Conservation (phyloP, 2,329 filamentous ascomycete genomes). For the Triangularia verruculosa region DNA sequence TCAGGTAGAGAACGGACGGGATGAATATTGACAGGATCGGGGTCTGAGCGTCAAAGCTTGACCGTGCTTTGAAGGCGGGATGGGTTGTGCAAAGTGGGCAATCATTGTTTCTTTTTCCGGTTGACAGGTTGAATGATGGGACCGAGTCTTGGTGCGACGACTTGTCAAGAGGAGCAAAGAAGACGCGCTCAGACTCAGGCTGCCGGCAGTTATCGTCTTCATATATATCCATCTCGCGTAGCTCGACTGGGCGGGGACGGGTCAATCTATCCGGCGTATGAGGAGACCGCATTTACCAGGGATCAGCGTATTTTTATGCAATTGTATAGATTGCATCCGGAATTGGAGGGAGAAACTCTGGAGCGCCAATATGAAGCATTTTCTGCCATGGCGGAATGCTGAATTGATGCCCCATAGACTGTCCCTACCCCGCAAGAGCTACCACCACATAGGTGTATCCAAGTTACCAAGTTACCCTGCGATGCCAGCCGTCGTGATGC, state of each 20-base stretch:
- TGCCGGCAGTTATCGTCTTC: conserved; percentile 7
- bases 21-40: neutral
- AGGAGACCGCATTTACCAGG: neutral
- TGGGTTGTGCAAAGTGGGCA: neutral
- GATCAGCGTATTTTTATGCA: conserved; percentile 1
- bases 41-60: conserved; percentile 4
- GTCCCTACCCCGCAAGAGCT: neutral
- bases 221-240: conserved; percentile 3
- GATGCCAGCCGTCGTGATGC: too few species aligned
- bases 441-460: neutral
- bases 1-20: neutral
- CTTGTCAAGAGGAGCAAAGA: neutral
- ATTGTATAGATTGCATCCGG: neutral
- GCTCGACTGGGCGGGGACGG: neutral
- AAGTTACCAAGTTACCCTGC: too few species aligned
- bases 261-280: conserved; percentile 7
- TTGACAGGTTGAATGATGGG: neutral
- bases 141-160: neutral
- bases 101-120: neutral
- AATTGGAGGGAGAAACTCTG: neutral
- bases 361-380: neutral
- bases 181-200: neutral
- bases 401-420: neutral
- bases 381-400: neutral
- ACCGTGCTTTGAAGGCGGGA: neutral